Percentiles rank a stretch among this genome's conserved stretches.
phyloP scores from a whole-genome alignment of 257 asterid species.

The Fraxinus americana region DNA sequence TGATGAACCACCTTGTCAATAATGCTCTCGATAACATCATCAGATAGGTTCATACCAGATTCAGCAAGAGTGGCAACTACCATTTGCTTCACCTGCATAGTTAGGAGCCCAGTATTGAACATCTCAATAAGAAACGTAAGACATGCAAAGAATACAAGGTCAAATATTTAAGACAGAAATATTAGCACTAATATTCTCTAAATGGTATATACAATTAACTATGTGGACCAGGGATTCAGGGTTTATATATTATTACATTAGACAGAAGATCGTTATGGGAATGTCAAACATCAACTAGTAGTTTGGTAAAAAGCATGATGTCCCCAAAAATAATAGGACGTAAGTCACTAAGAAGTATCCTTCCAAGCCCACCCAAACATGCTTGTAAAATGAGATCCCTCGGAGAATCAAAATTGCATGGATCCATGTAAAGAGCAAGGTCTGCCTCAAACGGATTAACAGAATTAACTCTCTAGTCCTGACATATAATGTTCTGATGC shows the following conservation, averaged over 20 bases:
- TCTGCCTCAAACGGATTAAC: not conserved
- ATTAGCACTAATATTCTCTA: not conserved
- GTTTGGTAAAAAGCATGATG: not conserved
- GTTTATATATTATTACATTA: not conserved
- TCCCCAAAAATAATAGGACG: not conserved
- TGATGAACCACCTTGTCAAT: conserved; percentile 75
- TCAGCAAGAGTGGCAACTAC: conserved; percentile 98
- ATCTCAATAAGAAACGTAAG: conserved; percentile 7
- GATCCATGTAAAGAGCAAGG: not conserved
- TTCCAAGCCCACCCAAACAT: not conserved
- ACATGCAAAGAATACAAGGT: not conserved
- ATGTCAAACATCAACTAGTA: conserved; percentile 10
- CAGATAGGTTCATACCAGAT: conserved; percentile 98
- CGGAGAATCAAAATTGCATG: not conserved
- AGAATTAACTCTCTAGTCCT: not conserved
- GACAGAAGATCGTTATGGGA: not conserved
- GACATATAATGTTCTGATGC: not conserved
- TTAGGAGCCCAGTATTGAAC: conserved; percentile 20
- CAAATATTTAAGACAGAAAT: not conserved
- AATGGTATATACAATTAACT: conserved; percentile 6
- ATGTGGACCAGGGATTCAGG: not conserved
- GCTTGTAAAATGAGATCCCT: not conserved
- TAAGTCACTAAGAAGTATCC: not conserved
- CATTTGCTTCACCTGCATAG: conserved; percentile 91
- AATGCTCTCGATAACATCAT: conserved; percentile 94